Percentiles rank a stretch among this genome's conserved stretches.
These are phyloP conservation scores for Podospora appendiculata DNA, from an alignment of 495 filamentous ascomycete species.

Conservation along the genomic window DNA sequence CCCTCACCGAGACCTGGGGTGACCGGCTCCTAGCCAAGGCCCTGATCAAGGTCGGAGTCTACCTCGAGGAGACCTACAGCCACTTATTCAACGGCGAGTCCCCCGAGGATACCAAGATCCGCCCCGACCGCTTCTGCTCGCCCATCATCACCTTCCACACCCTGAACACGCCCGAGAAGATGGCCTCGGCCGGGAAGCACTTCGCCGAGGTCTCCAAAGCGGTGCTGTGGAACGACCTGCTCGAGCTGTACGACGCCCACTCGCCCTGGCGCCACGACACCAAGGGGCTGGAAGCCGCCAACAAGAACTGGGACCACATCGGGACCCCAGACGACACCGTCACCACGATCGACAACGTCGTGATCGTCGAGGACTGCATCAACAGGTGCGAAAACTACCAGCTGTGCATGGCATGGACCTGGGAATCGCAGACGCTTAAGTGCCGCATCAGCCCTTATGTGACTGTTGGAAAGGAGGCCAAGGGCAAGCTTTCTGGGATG, in stretches of 20 bases:
- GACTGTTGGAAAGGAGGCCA: constrained; percentile 27
- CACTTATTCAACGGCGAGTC: constrained; percentile 40
- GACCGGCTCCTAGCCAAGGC: constrained; percentile 36
- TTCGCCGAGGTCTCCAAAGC: constrained; percentile 27
- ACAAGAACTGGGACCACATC: constrained; percentile 30
- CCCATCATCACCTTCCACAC: constrained; percentile 35
- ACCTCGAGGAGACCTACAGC: constrained; percentile 35
- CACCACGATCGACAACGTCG: constrained; percentile 20
- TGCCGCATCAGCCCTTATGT: constrained; percentile 38
- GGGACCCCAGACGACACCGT: constrained; percentile 25
- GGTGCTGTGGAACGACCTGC: constrained; percentile 32
- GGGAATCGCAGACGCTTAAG: constrained; percentile 16
- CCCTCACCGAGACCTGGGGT: constrained; percentile 32
- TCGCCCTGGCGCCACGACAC: constrained; percentile 22
- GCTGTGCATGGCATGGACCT: constrained; percentile 38
- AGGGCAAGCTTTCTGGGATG: constrained; percentile 10
- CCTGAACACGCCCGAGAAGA: constrained; percentile 21
- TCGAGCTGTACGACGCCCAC: constrained; percentile 26
- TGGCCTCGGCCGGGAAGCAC: constrained; percentile 25
- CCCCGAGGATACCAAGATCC: constrained; percentile 32
- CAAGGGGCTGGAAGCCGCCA: neutral
- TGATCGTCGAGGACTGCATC: constrained; percentile 14
- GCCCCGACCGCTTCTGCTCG: constrained; percentile 31
- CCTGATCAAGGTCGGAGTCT: constrained; percentile 30
- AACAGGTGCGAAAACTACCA: constrained; percentile 16